Evolutionary conservation across 139 green algal species (phyloP).

Genomic region (Coelastrella sp.): DNA sequence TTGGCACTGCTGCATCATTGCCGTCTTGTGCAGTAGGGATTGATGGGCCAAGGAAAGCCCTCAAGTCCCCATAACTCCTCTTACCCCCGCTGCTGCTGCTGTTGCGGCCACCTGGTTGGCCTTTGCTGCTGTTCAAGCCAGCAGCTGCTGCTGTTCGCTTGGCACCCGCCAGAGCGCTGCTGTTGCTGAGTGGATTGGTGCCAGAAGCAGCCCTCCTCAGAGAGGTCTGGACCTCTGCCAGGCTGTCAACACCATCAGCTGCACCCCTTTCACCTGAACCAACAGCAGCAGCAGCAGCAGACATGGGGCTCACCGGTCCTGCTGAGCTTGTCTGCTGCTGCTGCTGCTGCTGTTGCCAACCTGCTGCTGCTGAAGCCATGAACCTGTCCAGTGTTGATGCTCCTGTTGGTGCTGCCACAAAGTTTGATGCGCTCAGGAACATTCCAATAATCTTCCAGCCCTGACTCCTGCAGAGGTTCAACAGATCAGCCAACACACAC

Average conservation of each 20-base stretch:
- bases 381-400: conserved; percentile 66
- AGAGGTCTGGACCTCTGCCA: no score
- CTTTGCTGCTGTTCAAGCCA: neutral
- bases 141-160: conserved; percentile 22
- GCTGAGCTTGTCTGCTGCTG: neutral
- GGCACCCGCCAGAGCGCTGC: neutral
- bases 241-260: neutral
- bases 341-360: conserved; percentile 24
- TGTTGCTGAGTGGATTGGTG: neutral
- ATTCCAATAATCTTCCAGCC: conserved; percentile 65
- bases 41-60: neutral
- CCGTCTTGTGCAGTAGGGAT: no score
- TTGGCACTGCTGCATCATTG: no score
- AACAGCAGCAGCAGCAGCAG: neutral
- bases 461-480: neutral
- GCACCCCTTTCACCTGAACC: neutral
- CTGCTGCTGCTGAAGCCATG: conserved; percentile 23
- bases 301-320: neutral
- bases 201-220: neutral
- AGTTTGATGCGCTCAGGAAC: conserved; percentile 61
- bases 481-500: neutral
- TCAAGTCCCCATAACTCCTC: neutral
- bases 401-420: conserved; percentile 62
- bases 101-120: neutral
- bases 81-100: neutral